Conservation (phyloP, 2,329 filamentous ascomycete genomes). For the Paraphaeosphaeria minitans region DNA sequence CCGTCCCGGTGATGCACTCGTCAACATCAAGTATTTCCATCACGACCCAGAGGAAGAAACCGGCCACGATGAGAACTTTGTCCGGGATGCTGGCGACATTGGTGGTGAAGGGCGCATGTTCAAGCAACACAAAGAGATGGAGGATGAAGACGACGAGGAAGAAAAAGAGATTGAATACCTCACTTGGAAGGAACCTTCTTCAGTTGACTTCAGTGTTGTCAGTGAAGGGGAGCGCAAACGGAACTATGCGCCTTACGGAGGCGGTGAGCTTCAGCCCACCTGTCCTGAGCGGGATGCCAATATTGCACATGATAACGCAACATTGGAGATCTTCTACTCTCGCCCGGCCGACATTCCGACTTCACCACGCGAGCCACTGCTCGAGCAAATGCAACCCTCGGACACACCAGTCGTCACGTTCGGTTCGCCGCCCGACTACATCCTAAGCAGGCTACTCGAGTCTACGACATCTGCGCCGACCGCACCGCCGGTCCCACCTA, state of each 20-base stretch:
- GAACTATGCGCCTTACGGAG: conserved; percentile 54
- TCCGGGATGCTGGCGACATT: conserved; percentile 74
- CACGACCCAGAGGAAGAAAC: conserved; percentile 74
- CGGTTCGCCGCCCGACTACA: conserved; percentile 41
- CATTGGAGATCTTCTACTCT: conserved; percentile 54
- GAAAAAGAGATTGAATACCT: conserved; percentile 51
- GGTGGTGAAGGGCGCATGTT: conserved; percentile 65
- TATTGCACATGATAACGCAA: conserved; percentile 52
- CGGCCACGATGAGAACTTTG: conserved; percentile 69
- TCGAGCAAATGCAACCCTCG: conserved; percentile 34
- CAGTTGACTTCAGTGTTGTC: conserved; percentile 53
- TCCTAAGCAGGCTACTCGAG: conserved; percentile 32
- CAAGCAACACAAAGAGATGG: conserved; percentile 67
- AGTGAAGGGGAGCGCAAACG: conserved; percentile 47
- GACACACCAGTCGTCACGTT: conserved; percentile 40
- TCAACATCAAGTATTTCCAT: conserved; percentile 70
- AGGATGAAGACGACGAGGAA: conserved; percentile 65
- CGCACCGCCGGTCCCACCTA: conserved; percentile 12
- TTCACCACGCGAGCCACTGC: conserved; percentile 52
- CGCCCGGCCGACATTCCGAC: conserved; percentile 53
- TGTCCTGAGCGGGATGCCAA: conserved; percentile 52
- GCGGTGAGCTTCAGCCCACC: conserved; percentile 46
- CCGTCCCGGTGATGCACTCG: conserved; percentile 70
- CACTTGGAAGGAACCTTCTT: conserved; percentile 39
- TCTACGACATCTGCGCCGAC: conserved; percentile 16